phyloP scores from a whole-genome alignment of 495 filamentous ascomycete genomes.

The Tuber umbilicatum region DNA sequence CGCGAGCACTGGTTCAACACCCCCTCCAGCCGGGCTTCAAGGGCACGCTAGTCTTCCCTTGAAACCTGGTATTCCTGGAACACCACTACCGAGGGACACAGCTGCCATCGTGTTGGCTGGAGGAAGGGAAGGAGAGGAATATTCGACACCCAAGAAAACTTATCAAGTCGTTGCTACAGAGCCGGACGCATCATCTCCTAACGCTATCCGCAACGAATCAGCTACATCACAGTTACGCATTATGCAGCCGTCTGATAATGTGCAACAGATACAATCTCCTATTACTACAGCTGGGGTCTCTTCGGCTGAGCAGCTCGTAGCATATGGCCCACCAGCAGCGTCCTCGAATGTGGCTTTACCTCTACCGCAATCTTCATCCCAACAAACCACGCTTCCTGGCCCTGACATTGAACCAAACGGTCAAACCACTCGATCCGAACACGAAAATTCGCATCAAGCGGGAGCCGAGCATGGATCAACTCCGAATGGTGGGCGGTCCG shows the following conservation, averaged over 20 bases:
- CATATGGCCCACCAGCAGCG: not conserved
- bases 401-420: not conserved
- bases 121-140: conserved; percentile 23
- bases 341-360: not conserved
- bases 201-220: not conserved
- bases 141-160: conserved; percentile 30
- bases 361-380: not conserved
- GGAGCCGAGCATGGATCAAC: not conserved
- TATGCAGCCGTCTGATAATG: not conserved
- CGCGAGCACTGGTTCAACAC: conserved; percentile 6
- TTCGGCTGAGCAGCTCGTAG: not conserved
- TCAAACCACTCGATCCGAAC: not conserved
- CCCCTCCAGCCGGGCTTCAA: conserved; percentile 11
- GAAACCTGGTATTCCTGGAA: conserved; percentile 39
- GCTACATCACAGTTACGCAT: not conserved
- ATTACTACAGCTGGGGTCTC: not conserved
- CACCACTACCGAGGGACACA: conserved; percentile 38
- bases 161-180: conserved; percentile 25
- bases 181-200: not conserved
- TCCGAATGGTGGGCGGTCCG: not conserved
- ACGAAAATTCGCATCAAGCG: not conserved
- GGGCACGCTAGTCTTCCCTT: conserved; percentile 38
- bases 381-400: not conserved
- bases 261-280: not conserved
- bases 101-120: conserved; percentile 40